Percentiles rank a stretch among this genome's conserved stretches.
Evolutionary conservation across 2,329 filamentous ascomycete genomes (phyloP).

Genomic region (Aspergillaceae sp.): DNA sequence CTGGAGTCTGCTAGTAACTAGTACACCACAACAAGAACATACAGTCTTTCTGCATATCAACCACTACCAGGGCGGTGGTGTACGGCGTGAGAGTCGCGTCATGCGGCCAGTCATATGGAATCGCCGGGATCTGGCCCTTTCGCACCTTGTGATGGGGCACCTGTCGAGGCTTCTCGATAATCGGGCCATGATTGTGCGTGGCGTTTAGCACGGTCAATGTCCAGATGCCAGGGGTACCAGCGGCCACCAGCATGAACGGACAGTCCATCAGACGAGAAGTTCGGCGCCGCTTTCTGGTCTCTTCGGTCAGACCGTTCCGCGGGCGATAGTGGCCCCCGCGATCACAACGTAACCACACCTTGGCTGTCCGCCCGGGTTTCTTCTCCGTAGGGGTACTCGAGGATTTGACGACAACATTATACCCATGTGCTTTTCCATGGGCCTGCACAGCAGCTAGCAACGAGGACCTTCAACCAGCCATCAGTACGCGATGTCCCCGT

Average conservation of each 20-base stretch:
- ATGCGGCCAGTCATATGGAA: conserved; percentile 41
- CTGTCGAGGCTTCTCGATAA: conserved; percentile 34
- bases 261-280: conserved; percentile 39
- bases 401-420: conserved; percentile 40
- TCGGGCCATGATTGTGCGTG: conserved; percentile 36
- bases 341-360: conserved; percentile 39
- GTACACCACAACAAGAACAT: conserved; percentile 9
- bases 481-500: neutral
- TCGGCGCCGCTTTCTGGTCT: conserved; percentile 36
- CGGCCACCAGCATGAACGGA: conserved; percentile 38
- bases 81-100: conserved; percentile 37
- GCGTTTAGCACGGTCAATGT: conserved; percentile 34
- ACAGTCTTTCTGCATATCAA: conserved; percentile 45
- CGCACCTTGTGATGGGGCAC: conserved; percentile 35
- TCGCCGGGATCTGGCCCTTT: conserved; percentile 35
- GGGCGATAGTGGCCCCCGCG: conserved; percentile 38
- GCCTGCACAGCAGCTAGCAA: conserved; percentile 34
- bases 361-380: conserved; percentile 37
- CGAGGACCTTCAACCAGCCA: conserved; percentile 18
- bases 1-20: too few species aligned
- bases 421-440: conserved; percentile 36
- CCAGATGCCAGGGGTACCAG: conserved; percentile 37
- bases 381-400: conserved; percentile 39
- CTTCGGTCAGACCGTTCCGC: conserved; percentile 37
- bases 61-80: conserved; percentile 39